Evolutionary conservation across 2,329 filamentous ascomycete species (phyloP), one percentile per base, ranked within the genome.

Genomic region (Sporothrix schenckii): DNA sequence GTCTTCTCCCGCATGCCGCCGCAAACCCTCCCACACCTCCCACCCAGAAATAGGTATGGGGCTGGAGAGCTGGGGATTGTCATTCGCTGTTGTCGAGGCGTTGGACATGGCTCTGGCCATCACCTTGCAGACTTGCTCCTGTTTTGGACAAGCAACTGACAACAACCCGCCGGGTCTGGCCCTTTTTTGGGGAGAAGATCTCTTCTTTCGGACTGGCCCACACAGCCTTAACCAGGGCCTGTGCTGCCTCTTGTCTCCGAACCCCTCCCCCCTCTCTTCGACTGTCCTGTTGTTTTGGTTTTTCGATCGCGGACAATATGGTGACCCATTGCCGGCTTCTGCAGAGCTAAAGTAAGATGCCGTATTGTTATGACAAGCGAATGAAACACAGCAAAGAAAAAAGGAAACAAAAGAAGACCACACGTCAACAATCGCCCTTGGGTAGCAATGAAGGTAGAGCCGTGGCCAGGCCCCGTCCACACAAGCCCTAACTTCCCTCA

Each of bases 181-280:
- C 56, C 34, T 41, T 61, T 47, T 60, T 63, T 63, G 58, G 47
- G 58, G 39, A 39, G 58, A 63, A 63, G 58, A 63, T 63, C 58
- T 34, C 39, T 47, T 47, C 34, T 61, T 47, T 65, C 24, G 61
- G 61, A 65, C 61, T 50, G 61, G 61, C n/a, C 24, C 47, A 65
- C 44, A 41, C 60, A 30, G 41, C 41, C 21, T 24, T 49, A 21
- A 27, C 56, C 56, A 61, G 56, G 56, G 34, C 39, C 10, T 34
- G 13, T 34, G 27, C 14, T 14, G 39, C 39, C 21, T 63, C 39
- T 63, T 63, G 58, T 47, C 58, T 63, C 58, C 58, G 44, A 63
- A 24, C n/a, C 6, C 13, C 58, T 6, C 4, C 58, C 58, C 21
- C n/a, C 21, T 47, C 41, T 21, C 21, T n/a, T 24, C 41, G 4